phyloP scores from a whole-genome alignment of 2,329 filamentous ascomycete genomes.

The Cyphellophora attinorum region DNA sequence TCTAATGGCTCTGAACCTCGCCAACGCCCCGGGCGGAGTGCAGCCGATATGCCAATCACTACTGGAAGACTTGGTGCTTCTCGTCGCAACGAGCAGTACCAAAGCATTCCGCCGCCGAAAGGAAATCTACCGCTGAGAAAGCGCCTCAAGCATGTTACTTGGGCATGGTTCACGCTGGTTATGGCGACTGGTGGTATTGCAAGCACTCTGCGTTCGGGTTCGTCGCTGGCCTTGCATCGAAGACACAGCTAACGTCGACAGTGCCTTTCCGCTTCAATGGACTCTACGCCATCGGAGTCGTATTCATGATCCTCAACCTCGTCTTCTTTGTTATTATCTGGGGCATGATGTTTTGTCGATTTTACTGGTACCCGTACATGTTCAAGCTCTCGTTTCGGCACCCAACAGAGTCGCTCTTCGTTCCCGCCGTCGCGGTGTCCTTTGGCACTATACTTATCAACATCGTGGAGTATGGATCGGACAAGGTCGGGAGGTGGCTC shows the following conservation, averaged over 20 bases:
- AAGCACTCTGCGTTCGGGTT: constrained; percentile 50
- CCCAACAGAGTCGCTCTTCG: constrained; percentile 69
- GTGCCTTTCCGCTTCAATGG: constrained; percentile 47
- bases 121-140: constrained; percentile 28
- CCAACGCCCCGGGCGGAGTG: too few relatives aligned
- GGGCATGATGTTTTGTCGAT: constrained; percentile 56
- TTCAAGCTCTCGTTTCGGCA: constrained; percentile 65
- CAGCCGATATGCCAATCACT: too few relatives aligned
- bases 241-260: constrained; percentile 10
- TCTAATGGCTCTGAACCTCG: too few relatives aligned
- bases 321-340: constrained; percentile 53
- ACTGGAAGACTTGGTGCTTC: too few relatives aligned
- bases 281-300: constrained; percentile 48
- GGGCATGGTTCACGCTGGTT: constrained; percentile 70
- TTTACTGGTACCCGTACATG: constrained; percentile 59
- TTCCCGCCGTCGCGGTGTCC: constrained; percentile 59
- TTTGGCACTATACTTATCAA: constrained; percentile 71
- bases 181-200: constrained; percentile 54
- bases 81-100: too few relatives aligned
- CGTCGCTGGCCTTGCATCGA: constrained; percentile 15
- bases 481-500: constrained; percentile 54
- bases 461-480: constrained; percentile 64
- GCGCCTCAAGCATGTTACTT: constrained; percentile 55
- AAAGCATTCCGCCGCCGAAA: too few relatives aligned
- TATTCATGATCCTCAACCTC: constrained; percentile 56